A percentile compares a stretch with the other conserved stretches of the same genome.
Conservation (phyloP, 163 green algal species). For the Scenedesmus sp. region DNA sequence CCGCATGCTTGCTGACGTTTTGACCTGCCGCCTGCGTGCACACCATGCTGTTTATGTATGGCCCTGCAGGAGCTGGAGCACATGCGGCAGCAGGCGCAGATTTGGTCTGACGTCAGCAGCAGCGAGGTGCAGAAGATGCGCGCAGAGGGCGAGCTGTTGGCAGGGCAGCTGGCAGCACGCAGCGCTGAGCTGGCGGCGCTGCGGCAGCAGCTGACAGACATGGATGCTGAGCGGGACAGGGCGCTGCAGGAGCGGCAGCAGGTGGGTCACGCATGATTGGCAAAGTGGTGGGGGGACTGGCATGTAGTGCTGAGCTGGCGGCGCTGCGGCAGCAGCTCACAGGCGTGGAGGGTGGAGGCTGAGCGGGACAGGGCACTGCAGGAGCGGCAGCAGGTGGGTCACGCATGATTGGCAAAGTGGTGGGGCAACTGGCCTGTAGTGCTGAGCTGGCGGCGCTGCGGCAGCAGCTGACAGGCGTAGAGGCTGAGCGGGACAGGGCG, state of each 20-base stretch:
- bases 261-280: neutral
- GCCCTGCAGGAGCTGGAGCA: constrained; percentile 42
- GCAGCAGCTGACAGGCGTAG: neutral
- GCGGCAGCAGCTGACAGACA: neutral
- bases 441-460: too few species aligned
- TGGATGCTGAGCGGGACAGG: constrained; percentile 41
- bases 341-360: constrained; percentile 10
- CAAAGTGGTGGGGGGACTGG: too few species aligned
- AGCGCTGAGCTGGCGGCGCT: neutral
- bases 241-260: constrained; percentile 49
- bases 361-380: constrained; percentile 49
- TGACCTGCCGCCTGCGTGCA: too few species aligned
- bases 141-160: constrained; percentile 38
- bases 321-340: neutral
- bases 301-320: neutral
- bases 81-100: constrained; percentile 33
- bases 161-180: constrained; percentile 54
- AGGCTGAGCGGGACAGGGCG: constrained; percentile 43
- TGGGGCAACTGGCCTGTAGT: too few species aligned
- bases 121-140: constrained; percentile 49
- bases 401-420: too few species aligned
- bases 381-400: constrained; percentile 27
- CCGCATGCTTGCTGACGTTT: too few species aligned
- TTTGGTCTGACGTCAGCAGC: constrained; percentile 40
- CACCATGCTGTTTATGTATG: neutral